Percentiles rank a stretch among this genome's conserved stretches.
phyloP scores from a whole-genome alignment of 805 yeast genomes.

The Isabelozyma heimii region DNA sequence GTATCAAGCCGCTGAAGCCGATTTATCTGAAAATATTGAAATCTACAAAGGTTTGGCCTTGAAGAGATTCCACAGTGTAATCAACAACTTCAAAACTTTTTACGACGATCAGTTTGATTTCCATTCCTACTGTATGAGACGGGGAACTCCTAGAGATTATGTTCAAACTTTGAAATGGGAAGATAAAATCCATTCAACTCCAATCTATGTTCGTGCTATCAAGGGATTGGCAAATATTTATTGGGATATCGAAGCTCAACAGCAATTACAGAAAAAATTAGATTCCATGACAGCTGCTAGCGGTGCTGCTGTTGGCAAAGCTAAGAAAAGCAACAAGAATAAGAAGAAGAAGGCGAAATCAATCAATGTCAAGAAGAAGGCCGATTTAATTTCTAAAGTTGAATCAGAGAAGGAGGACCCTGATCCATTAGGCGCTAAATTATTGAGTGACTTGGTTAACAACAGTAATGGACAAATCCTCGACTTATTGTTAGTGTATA shows the following conservation, averaged over 20 bases:
- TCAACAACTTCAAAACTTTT: conserved; percentile 67
- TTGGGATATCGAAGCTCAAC: conserved; percentile 36
- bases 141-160: conserved; percentile 87
- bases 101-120: conserved; percentile 88
- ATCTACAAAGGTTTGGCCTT: conserved; percentile 67
- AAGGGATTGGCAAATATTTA: conserved; percentile 61
- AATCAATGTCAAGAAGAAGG: conserved; percentile 47
- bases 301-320: conserved; percentile 8
- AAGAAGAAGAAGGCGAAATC: conserved; percentile 58
- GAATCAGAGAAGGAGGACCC: conserved; percentile 47
- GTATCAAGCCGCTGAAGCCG: conserved; percentile 21
- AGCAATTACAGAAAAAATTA: conserved; percentile 10
- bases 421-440: conserved; percentile 59
- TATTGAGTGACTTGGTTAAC: conserved; percentile 24
- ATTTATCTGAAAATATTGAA: conserved; percentile 40
- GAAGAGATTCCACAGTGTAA: conserved; percentile 70
- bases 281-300: conserved; percentile 16
- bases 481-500: conserved; percentile 39
- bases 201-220: conserved; percentile 69
- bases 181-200: conserved; percentile 65
- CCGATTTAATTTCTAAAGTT: conserved; percentile 47
- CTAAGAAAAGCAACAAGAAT: conserved; percentile 33
- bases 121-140: conserved; percentile 87
- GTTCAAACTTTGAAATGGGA: conserved; percentile 79
- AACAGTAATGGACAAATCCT: conserved; percentile 35